Evolutionary conservation across 2,329 filamentous ascomycete genomes (phyloP).

Genomic region (Trichoderma sp.): DNA sequence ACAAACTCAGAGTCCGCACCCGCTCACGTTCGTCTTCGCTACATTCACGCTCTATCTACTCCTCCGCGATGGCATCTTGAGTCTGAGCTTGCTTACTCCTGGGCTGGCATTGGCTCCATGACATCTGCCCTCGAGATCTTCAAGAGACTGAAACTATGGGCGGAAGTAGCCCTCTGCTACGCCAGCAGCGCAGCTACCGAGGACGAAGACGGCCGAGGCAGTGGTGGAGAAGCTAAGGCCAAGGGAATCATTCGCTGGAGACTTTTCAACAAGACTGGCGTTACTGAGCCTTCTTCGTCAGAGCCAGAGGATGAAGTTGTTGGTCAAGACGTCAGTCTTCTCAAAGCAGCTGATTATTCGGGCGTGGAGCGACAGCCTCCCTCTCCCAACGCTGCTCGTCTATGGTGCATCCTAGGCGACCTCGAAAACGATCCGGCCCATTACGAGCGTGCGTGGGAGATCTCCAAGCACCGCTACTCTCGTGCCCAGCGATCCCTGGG

Average conservation of each 20-base stretch:
- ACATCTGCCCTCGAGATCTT: conserved; percentile 94
- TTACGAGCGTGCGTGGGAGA: conserved; percentile 86
- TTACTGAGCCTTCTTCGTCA: conserved; percentile 35
- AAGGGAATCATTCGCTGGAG: conserved; percentile 75
- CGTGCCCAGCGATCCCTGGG: conserved; percentile 87
- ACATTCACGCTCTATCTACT: conserved; percentile 81
- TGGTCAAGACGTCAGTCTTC: conserved; percentile 55
- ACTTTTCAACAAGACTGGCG: conserved; percentile 69
- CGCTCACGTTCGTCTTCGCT: conserved; percentile 74
- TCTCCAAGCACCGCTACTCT: conserved; percentile 79
- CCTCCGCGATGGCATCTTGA: conserved; percentile 94
- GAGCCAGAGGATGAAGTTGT: conserved; percentile 57
- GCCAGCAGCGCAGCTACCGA: conserved; percentile 65
- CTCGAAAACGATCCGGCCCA: conserved; percentile 73
- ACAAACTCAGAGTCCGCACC: conserved; percentile 78
- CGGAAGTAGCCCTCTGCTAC: conserved; percentile 89
- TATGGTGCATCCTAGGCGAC: conserved; percentile 94
- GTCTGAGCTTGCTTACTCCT: conserved; percentile 88
- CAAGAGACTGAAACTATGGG: conserved; percentile 89
- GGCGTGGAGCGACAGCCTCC: conserved; percentile 71
- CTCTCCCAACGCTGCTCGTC: conserved; percentile 79
- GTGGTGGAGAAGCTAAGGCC: conserved; percentile 76
- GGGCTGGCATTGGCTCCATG: conserved; percentile 85
- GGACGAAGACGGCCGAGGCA: conserved; percentile 57
- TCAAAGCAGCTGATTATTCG: conserved; percentile 56